Evolutionary conservation across 345 rosid genomes (phyloP), one percentile per base, ranked within the genome.

Genomic region (Turritis glabra): DNA sequence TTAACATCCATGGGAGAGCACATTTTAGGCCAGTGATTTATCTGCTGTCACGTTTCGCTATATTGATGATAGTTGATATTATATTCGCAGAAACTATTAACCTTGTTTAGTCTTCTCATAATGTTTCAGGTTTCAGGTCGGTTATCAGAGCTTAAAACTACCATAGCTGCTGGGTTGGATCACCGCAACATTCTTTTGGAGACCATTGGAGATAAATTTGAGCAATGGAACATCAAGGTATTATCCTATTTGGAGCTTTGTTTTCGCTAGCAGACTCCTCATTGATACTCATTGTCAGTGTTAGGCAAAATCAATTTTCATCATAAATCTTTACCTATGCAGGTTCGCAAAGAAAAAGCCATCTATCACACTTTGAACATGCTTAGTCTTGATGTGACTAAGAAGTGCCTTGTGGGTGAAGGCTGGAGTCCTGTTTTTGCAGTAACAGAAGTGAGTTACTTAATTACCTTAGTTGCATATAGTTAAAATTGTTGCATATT

Each of bases 391-490:
- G 98, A 95, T 74, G 98, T 92, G 79, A 89, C 97, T 40, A 95
- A 92, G 77, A 95, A 89, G 72, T 92, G 99, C 77, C 94, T 95
- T 73, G 99, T 86, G 40, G 96, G 84, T 73, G 99, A 95, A 79
- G 97, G 96, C 19, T 95, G 99, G 98, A 87, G 96, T 80, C 98
- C 97, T 61, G 86, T 95, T 69, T 90, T 90, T 81, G 97, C 96
- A 67, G 67, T 90, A 41, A 87, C 91, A 57, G 91, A 90, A 90
- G 97, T 92, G 79, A 59, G 70, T 67, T 64, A 60, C 61, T 44
- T 29, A 59, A 68, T 67, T 64, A 60, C 61, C 40, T 29, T 72
- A 13, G 23, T 38, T 58, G 9, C 64, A 60, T 40, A 23, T 61
- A 41, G 5, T 23, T 43, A 27, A 41, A 51, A 30, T 32, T 1